phyloP scores from a whole-genome alignment of 2,329 filamentous ascomycete species.

The Knufia fluminis region DNA sequence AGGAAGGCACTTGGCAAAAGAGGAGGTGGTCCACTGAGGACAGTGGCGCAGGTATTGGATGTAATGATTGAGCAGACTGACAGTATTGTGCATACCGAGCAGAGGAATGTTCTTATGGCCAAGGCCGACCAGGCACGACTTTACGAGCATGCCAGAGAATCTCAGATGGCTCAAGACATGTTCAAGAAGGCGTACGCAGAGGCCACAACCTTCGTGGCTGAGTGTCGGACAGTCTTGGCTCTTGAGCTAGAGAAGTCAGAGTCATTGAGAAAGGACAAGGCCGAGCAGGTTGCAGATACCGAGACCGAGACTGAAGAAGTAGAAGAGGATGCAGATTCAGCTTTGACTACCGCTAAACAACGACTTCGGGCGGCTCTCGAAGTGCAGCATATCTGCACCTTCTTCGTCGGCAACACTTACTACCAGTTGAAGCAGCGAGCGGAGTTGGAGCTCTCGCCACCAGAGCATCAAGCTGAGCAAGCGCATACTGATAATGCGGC shows the following conservation, averaged over 20 bases:
- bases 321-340: slow-evolving; percentile 31
- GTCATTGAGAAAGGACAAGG: slow-evolving; percentile 21
- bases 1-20: slow-evolving; percentile 56
- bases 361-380: slow-evolving; percentile 66
- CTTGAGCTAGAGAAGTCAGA: slow-evolving; percentile 31
- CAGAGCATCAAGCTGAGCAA: neutral
- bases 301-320: slow-evolving; percentile 28
- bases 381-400: slow-evolving; percentile 69
- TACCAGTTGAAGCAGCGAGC: slow-evolving; percentile 63
- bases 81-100: slow-evolving; percentile 53
- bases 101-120: slow-evolving; percentile 55
- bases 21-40: slow-evolving; percentile 60
- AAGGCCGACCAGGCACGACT: slow-evolving; percentile 67
- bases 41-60: slow-evolving; percentile 76
- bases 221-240: slow-evolving; percentile 55
- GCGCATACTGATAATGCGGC: neutral
- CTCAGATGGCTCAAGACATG: slow-evolving; percentile 57
- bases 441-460: neutral
- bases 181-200: slow-evolving; percentile 54
- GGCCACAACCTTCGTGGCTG: slow-evolving; percentile 42
- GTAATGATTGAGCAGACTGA: slow-evolving; percentile 88
- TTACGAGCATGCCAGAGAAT: slow-evolving; percentile 62
- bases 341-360: slow-evolving; percentile 51
- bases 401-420: slow-evolving; percentile 75
- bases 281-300: slow-evolving; percentile 31